Conservation (phyloP, 176 grass and related monocot species). For the Saccharum spontaneum region DNA sequence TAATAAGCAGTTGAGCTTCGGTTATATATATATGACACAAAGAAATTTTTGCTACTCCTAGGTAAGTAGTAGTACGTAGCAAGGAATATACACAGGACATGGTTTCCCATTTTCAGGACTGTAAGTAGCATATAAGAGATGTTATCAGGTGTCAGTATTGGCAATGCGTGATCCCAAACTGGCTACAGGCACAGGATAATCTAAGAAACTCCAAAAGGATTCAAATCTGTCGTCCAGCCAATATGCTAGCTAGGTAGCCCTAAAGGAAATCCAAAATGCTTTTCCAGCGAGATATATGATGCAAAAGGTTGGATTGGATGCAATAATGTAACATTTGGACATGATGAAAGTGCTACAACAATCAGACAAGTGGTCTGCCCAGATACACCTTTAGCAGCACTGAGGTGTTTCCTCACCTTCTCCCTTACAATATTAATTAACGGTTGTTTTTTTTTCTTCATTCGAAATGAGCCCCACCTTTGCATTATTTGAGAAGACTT, state of each 20-base stretch:
- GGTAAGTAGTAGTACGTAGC: no score
- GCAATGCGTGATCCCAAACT: neutral
- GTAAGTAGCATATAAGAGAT: neutral
- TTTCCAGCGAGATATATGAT: neutral
- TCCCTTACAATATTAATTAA: neutral
- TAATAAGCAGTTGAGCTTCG: neutral
- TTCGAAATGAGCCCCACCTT: neutral
- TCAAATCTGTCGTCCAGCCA: neutral
- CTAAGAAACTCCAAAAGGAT: neutral
- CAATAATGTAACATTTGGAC: conserved; percentile 34
- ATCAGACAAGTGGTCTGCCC: neutral
- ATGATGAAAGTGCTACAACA: neutral
- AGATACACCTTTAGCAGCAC: neutral
- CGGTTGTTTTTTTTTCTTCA: neutral
- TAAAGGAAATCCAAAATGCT: conserved; percentile 1
- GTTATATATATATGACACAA: neutral
- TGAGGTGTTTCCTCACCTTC: neutral
- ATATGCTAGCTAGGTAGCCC: neutral
- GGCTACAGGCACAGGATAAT: neutral
- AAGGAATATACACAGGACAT: neutral
- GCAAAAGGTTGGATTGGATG: neutral
- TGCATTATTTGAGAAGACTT: neutral
- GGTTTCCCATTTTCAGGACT: neutral
- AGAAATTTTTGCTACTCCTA: neutral
- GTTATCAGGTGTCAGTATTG: neutral